These are phyloP conservation scores for Arctium lappa DNA, from an alignment of 129 eudicot species.

Conservation along the genomic window DNA sequence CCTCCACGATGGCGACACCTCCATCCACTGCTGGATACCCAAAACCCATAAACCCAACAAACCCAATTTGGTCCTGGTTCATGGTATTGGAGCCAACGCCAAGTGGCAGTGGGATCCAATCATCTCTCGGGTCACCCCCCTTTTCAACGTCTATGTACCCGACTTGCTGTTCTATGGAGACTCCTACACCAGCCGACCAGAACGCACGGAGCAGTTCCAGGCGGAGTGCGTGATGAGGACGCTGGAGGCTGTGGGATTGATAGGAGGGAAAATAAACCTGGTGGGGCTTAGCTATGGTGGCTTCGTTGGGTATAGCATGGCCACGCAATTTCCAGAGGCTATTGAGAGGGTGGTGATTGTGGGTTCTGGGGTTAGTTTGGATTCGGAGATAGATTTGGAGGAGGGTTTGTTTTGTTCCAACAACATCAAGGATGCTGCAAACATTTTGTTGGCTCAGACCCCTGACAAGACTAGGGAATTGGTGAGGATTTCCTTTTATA, in stretches of 20 bases:
- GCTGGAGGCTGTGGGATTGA: conserved; percentile 40
- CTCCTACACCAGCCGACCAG: conserved; percentile 48
- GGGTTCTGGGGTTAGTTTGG: conserved; percentile 65
- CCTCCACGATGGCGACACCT: conserved; percentile 62
- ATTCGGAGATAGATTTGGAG: conserved; percentile 57
- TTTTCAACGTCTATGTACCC: conserved; percentile 63
- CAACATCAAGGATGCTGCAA: conserved; percentile 60
- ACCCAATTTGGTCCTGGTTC: conserved; percentile 50
- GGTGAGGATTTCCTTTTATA: conserved; percentile 48
- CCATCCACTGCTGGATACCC: conserved; percentile 71
- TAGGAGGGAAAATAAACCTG: conserved; percentile 22
- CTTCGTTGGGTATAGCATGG: conserved; percentile 73
- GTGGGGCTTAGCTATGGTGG: conserved; percentile 85
- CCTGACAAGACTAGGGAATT: conserved; percentile 56
- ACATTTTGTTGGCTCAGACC: conserved; percentile 53
- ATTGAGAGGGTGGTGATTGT: conserved; percentile 58
- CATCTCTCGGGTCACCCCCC: conserved; percentile 34
- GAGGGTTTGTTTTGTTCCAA: conserved; percentile 57
- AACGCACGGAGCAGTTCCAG: conserved; percentile 61
- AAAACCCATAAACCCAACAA: conserved; percentile 33
- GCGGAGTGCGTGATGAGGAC: conserved; percentile 54
- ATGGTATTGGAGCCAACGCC: conserved; percentile 77
- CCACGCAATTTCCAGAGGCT: conserved; percentile 55
- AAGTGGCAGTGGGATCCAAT: conserved; percentile 71
- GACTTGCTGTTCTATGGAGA: conserved; percentile 69